Evolutionary conservation across 1,139 yeast genomes (phyloP), one percentile per base, ranked within the genome.

Genomic region (Geotrichum carabidarum): DNA sequence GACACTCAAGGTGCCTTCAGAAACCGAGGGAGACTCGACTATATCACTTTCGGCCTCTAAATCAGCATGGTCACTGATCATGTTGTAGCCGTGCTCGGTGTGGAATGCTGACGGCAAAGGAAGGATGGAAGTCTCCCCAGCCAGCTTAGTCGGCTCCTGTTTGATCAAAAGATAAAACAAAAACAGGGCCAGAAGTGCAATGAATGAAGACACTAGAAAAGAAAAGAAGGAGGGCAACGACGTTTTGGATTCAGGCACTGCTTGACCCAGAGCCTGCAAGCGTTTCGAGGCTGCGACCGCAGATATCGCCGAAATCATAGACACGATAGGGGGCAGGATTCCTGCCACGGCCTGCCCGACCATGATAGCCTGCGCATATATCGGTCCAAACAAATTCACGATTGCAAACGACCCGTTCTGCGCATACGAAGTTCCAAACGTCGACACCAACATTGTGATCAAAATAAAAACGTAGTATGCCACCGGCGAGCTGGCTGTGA

Each of bases 291-390:
- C 40, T 8, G 15, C 14, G 15, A 32, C n/a, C 30, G 38, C 14
- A 1, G 66, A 51, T 8, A 59, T 50, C 17, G 69, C 78, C 1
- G 91, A 80, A 0, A 81, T 51, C 48, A 91, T 82, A 51, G 91
- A 74, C 0, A 95, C 85, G 14, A 85, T 70, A 0, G 96, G 82
- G 0, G 98, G 98, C 50, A 91, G 73, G 0, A 91, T 95, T 0
- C 98, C 98, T 0, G 97, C 90, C 11, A 91, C 75, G 0, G 96
- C 96, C 69, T 93, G 96, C 0, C 99, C 99, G 3, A 91, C 91
- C 86, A 93, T 87, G 3, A 86, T 86, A 0, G 87, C 95, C 64
- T 91, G 95, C 15, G 91, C 88, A 66, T 83, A 88, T 2, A 81
- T 77, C 2, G 89, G 80, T 1, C 95, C 94, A 67, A 83, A 76